A percentile compares a stretch with the other conserved stretches of the same genome.
phyloP scores from a whole-genome alignment of 2,329 filamentous ascomycete genomes.

The Dendryphion nanum region DNA sequence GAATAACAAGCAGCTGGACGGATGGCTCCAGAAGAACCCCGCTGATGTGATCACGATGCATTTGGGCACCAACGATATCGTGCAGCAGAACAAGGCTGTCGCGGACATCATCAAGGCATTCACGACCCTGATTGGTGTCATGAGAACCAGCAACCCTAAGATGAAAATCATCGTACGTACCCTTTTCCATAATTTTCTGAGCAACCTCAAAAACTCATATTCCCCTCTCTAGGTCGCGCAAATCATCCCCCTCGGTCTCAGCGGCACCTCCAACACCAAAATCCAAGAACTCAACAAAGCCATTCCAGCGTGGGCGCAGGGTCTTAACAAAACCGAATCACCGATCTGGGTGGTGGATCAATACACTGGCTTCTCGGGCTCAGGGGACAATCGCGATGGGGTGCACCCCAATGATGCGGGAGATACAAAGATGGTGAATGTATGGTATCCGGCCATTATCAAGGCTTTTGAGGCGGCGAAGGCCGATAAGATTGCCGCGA shows the following conservation, averaged over 20 bases:
- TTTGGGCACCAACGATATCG: conserved; percentile 46
- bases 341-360: conserved; percentile 47
- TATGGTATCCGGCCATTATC: conserved; percentile 30
- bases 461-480: conserved; percentile 21
- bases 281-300: conserved; percentile 41
- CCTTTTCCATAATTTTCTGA: background rate
- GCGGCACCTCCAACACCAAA: conserved; percentile 36
- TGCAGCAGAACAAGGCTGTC: conserved; percentile 40
- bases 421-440: conserved; percentile 42
- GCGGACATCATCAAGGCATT: conserved; percentile 43
- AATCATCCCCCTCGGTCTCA: conserved; percentile 38
- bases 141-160: conserved; percentile 41
- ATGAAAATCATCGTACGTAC: conserved; percentile 46
- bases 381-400: conserved; percentile 37
- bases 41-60: conserved; percentile 50
- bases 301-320: conserved; percentile 40
- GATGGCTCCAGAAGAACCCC: conserved; percentile 44
- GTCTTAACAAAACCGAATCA: conserved; percentile 39
- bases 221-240: conserved; percentile 36
- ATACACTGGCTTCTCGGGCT: conserved; percentile 39
- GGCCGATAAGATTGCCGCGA: conserved; percentile 11
- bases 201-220: background rate
- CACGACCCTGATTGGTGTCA: conserved; percentile 39
- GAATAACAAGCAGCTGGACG: conserved; percentile 43
- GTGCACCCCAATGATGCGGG: conserved; percentile 43